Base-by-base conservation (phyloP, 768 basidiomycete genomes). In the Boletellus ananiceps region DNA sequence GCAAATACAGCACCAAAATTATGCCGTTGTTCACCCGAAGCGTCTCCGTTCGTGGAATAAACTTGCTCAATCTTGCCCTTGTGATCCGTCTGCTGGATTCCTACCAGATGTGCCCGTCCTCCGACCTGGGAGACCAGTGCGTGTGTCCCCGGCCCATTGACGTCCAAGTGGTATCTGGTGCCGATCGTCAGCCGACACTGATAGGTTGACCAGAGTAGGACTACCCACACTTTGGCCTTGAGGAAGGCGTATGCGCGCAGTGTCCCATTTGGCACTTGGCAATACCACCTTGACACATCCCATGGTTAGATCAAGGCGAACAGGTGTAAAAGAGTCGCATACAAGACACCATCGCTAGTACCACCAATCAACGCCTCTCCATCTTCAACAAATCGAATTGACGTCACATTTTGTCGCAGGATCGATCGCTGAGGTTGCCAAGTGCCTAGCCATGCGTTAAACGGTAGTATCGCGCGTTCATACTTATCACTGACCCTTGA, bases 301-400 rank as follows among this genome's bases (percentile, higher is more conserved):
- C 33, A 14, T 40, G 32, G 21, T 68, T 4, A 65, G 58, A 37
- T 34, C 40, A 27, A 19, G 5, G 16, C 27, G 1, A 40, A 25
- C 27, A 40, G 32, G 9, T 25, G 8, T 25, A 25, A 46, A 21
- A 38, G 39, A 38, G 8, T 9, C 56, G 16, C 81, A 49, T 64
- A 86, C 84, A 87, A 57, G 16, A 82, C 80, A 11, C 85, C 85
- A 56, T 87, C 84, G 46, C 74, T 75, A 25, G 86, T 86, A 2
- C 84, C 86, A 1, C 86, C 84, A 19, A 87, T 67, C 39, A 87
- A 67, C 41, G 79, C 82, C 33, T 73, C 72, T 0, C 85, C 86
- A 29, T 79, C 79, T 19, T 82, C 76, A 8, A 84, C 71, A 58
- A 87, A 86, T 56, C 71, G 74, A 50, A 87, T 74, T 4, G 78